Base-by-base conservation (phyloP, 441 rosid species). In the Omphalea diandra region DNA sequence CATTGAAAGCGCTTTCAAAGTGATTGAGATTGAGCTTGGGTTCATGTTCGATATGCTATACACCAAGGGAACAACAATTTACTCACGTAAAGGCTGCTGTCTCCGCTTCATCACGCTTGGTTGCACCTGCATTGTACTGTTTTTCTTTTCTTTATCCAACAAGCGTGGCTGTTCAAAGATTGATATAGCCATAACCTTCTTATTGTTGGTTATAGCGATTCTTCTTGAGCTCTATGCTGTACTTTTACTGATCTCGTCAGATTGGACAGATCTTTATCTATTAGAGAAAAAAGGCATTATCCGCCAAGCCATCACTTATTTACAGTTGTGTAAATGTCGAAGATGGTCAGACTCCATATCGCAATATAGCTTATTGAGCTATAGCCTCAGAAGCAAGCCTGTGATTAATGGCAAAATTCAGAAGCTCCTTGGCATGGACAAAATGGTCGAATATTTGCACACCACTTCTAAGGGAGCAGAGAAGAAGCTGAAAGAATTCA, bases 11-110 rank as follows among this genome's bases (percentile, higher is more conserved):
- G 82, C 80, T 56, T 78, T 78, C 61, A 1, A 53, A 29, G 46
- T 81, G 2, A 54, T 75, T 20, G 78, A 71, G 59, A 62, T 70
- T 38, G 81, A 77, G 62, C 77, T 77, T 17, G 75, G 79, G 5
- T 75, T 80, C 71, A 65, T 70, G 56, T 75, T 69, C 14, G 78
- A 76, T 26, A 9, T 65, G 44, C 68, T 69, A 59, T 58, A 72
- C 52, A 77, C 79, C 20, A 77, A 81, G 71, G 77, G 65, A 18
- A 24, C 58, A 7, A 46, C 73, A 8, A 61, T 65, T 6, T 72
- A 76, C 49, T 58, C 77, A 4, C 2, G 22, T 2, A 40, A 2
- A 77, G 69, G 18, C 24, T 57, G 44, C 43, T 72, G 54, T 59
- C 55, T 75, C 47, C 57, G 80, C 41, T 36, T 46, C 24, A 27